Base-by-base conservation (phyloP, 495 filamentous ascomycete species). In the Neurospora sp. region DNA sequence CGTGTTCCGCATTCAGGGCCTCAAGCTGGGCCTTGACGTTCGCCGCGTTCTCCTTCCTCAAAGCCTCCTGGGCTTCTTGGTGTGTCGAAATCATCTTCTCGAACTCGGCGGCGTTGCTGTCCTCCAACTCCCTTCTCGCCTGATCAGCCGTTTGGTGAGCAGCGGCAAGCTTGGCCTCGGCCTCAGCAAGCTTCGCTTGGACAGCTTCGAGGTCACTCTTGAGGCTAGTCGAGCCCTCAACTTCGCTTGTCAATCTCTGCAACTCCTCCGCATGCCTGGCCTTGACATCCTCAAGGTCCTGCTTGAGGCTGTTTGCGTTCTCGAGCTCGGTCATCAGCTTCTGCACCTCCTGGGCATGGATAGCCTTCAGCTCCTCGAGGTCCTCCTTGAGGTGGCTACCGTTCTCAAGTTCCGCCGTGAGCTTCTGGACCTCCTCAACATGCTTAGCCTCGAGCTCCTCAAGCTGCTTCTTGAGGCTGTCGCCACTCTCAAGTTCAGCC, bases 21-120 rank as follows among this genome's bases (percentile, higher is more conserved):
- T 85, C 83, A 31, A 84, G 74, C 72, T 79, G 75, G 3, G 79
- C 75, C 71, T 83, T 79, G 39, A 79, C 72, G 15, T 73, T 79
- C 39, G 76, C 72, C 7, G 79, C 76, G 36, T 78, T 75, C 19
- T 83, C 80, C 11, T 78, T 78, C 78, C 80, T 82, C 69, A 79
- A 72, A 62, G 78, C 80, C 74, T 85, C 82, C 37, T 83, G 78
- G 36, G 83, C 81, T 73, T 85, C 82, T 69, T 82, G 79, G 74
- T 87, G 80, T 75, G 80, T 74, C 0, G 80, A 75, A 48, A 85
- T 82, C 34, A 88, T 75, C 75, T 85, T 83, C 76, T 88, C 85
- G 9, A 88, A 73, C 72, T 88, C 86, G 37, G 79, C 76, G 6
- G 81, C 81, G 72, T 88, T 85, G 15, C 76, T 78, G 28, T 83